Evolutionary conservation across 805 yeast species (phyloP).

Genomic region (Candida takata): DNA sequence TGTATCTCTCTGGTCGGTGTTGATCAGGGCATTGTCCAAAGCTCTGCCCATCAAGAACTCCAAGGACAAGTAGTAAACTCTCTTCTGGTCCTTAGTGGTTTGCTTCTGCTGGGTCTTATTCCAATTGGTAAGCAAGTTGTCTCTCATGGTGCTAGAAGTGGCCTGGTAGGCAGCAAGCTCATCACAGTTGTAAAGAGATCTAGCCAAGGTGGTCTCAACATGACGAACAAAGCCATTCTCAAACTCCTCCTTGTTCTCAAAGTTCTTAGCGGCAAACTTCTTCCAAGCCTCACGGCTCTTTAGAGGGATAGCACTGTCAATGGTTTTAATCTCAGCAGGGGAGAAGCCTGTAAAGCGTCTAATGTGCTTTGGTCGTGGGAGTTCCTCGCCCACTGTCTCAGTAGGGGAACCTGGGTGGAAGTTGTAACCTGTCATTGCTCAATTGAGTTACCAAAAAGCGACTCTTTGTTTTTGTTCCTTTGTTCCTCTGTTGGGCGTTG

Average conservation of each 20-base stretch:
- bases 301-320: slow-evolving; percentile 76
- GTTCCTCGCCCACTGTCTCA: slow-evolving; percentile 8
- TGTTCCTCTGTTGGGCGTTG: neutral
- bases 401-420: slow-evolving; percentile 1
- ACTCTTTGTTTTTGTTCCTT: neutral
- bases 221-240: slow-evolving; percentile 69
- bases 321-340: slow-evolving; percentile 78
- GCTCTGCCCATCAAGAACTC: slow-evolving; percentile 95
- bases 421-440: slow-evolving; percentile 1
- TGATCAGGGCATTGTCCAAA: slow-evolving; percentile 86
- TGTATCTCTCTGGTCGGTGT: slow-evolving; percentile 58
- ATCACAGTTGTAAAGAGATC: slow-evolving; percentile 89
- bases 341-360: slow-evolving; percentile 87
- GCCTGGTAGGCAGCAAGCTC: slow-evolving; percentile 91
- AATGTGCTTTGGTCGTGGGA: slow-evolving; percentile 40
- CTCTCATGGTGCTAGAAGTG: slow-evolving; percentile 70
- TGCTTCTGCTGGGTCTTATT: slow-evolving; percentile 88
- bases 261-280: slow-evolving; percentile 51
- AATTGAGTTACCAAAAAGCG: too few species aligned
- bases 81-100: slow-evolving; percentile 74
- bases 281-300: slow-evolving; percentile 74
- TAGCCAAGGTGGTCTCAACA: slow-evolving; percentile 87
- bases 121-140: slow-evolving; percentile 79
- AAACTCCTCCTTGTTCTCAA: slow-evolving; percentile 44
- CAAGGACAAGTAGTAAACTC: slow-evolving; percentile 79